These are phyloP conservation scores for Akebia trifoliata DNA, from an alignment of 164 flowering plant genomes.

Conservation along the genomic window DNA sequence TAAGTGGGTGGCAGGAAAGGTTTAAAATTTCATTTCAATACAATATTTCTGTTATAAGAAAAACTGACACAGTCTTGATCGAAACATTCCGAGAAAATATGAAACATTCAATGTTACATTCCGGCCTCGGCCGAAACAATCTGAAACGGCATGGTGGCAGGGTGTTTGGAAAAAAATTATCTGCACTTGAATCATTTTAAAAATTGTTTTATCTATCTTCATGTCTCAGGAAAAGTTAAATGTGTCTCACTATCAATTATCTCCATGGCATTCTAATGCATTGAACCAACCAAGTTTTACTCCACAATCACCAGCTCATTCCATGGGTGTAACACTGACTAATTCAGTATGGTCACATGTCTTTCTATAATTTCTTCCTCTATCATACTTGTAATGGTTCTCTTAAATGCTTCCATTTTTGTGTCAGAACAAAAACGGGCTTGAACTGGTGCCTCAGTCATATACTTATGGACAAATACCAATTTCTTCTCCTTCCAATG, in stretches of 20 bases:
- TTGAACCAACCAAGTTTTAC: slow-evolving; percentile 37
- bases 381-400: slow-evolving; percentile 7
- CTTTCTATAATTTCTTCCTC: slow-evolving; percentile 8
- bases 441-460: slow-evolving; percentile 75
- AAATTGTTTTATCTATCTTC: background rate
- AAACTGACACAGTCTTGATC: too few species aligned
- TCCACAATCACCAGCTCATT: slow-evolving; percentile 52
- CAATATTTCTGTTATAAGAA: too few species aligned
- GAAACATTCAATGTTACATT: too few species aligned
- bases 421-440: slow-evolving; percentile 58
- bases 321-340: slow-evolving; percentile 45
- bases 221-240: slow-evolving; percentile 63
- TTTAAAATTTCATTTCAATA: too few species aligned
- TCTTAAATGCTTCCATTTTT: slow-evolving; percentile 11
- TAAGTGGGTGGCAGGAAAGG: too few species aligned
- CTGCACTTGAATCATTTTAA: background rate
- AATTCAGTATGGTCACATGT: slow-evolving; percentile 48
- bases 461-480: slow-evolving; percentile 50
- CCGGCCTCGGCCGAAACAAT: too few species aligned
- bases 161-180: background rate
- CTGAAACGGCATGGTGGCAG: too few species aligned
- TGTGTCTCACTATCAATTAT: slow-evolving; percentile 82
- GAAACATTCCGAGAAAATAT: too few species aligned
- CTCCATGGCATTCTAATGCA: slow-evolving; percentile 72
- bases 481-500: slow-evolving; percentile 28